A percentile compares a stretch with the other conserved stretches of the same genome.
Conservation (phyloP, 116 monocot genomes). For the Iris pallida region DNA sequence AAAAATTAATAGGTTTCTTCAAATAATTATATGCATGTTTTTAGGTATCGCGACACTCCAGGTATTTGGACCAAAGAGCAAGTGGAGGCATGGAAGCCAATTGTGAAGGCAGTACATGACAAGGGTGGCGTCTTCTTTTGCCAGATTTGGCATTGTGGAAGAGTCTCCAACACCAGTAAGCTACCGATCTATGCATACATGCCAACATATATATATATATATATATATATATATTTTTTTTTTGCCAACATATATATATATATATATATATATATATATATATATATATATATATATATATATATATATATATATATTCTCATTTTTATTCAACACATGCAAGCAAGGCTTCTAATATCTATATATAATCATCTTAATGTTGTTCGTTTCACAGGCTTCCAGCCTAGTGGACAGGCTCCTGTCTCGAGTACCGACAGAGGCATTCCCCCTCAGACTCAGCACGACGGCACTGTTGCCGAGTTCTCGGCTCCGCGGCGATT, state of each 20-base stretch:
- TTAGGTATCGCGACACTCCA: conserved; percentile 13
- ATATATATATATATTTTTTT: too few relatives aligned
- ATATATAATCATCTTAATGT: too few relatives aligned
- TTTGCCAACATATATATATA: too few relatives aligned
- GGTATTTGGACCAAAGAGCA: conserved; percentile 20
- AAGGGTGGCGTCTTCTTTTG: conserved; percentile 19
- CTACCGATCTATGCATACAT: not conserved
- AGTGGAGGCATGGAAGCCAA: conserved; percentile 17
- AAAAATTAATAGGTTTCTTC: too few relatives aligned
- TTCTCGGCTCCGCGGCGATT: conserved; percentile 14
- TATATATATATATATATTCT: too few relatives aligned
- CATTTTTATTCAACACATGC: too few relatives aligned
- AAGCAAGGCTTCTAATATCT: too few relatives aligned
- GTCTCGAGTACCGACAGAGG: conserved; percentile 13
- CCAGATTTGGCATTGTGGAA: conserved; percentile 17
- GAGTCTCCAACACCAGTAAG: conserved; percentile 13
- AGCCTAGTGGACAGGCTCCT: conserved; percentile 25
- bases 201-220: too few relatives aligned
- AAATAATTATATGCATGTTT: too few relatives aligned
- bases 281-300: too few relatives aligned
- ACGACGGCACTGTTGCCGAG: not conserved
- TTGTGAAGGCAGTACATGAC: conserved; percentile 10
- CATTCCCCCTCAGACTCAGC: conserved; percentile 1
- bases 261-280: too few relatives aligned
- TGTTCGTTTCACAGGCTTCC: not conserved